These are phyloP conservation scores for Hypoxylon sp. DNA, from an alignment of 2,329 filamentous ascomycete species.

Conservation along the genomic window DNA sequence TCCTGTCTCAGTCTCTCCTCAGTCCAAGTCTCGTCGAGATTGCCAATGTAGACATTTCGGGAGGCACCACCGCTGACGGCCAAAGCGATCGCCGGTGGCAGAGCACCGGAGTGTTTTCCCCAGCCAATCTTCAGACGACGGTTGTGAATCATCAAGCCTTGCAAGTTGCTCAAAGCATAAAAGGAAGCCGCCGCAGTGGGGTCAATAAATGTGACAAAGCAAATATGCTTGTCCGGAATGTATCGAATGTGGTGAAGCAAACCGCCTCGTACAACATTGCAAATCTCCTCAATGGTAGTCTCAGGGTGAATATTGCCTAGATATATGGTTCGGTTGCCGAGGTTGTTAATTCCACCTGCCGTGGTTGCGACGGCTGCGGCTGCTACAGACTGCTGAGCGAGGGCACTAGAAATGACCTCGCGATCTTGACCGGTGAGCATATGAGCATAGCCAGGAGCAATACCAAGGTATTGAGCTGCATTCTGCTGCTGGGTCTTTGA, in stretches of 20 bases:
- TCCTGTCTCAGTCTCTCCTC: constrained; percentile 96
- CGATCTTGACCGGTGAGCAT: constrained; percentile 96
- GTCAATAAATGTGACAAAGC: constrained; percentile 99
- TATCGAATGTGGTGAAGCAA: constrained; percentile 98
- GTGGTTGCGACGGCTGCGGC: constrained; percentile 96
- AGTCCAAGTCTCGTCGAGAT: constrained; percentile 96
- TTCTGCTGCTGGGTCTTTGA: constrained; percentile 99
- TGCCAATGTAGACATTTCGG: constrained; percentile 98
- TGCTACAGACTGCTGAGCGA: constrained; percentile 97
- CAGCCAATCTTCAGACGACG: constrained; percentile 97
- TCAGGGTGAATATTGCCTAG: constrained; percentile 98
- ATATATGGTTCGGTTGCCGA: constrained; percentile 97
- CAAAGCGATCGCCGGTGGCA: constrained; percentile 94
- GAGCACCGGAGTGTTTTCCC: constrained; percentile 98
- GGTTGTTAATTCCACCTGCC: constrained; percentile 95
- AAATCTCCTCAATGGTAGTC: constrained; percentile 99
- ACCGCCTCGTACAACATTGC: constrained; percentile 96
- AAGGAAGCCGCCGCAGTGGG: constrained; percentile 97
- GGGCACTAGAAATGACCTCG: constrained; percentile 93
- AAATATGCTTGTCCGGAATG: constrained; percentile 99
- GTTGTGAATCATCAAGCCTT: constrained; percentile 99
- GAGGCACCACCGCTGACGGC: constrained; percentile 97
- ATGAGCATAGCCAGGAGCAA: constrained; percentile 95
- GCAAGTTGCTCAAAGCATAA: constrained; percentile 96
- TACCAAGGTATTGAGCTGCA: constrained; percentile 96